A percentile compares a stretch with the other conserved stretches of the same genome.
phyloP scores from a whole-genome alignment of 768 basidiomycete genomes.

The Pulveroboletus sp. region DNA sequence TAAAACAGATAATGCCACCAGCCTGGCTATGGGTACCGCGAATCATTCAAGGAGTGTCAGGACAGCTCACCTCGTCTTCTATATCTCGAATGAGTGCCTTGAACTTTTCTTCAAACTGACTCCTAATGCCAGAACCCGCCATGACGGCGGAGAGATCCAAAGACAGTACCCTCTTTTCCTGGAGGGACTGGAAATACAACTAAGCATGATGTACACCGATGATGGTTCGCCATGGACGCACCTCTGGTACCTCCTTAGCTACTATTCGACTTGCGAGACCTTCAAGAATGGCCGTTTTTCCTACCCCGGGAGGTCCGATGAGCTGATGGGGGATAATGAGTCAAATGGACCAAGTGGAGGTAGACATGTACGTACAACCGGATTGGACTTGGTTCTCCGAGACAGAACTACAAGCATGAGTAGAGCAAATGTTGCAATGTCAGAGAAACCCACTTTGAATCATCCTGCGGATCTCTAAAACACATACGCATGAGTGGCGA shows the following conservation, averaged over 20 bases:
- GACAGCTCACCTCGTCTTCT: slow-evolving; percentile 57
- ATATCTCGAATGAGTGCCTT: slow-evolving; percentile 87
- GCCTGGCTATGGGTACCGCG: slow-evolving; percentile 35
- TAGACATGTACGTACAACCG: slow-evolving; percentile 52
- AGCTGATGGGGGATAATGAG: slow-evolving; percentile 38
- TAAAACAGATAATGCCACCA: slow-evolving; percentile 85
- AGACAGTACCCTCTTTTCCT: slow-evolving; percentile 82
- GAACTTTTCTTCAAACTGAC: slow-evolving; percentile 93
- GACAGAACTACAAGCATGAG: slow-evolving; percentile 56
- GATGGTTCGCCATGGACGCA: slow-evolving; percentile 25
- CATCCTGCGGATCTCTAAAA: slow-evolving; percentile 76
- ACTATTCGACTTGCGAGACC: slow-evolving; percentile 86
- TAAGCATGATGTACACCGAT: neutral
- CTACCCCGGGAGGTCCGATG: slow-evolving; percentile 84
- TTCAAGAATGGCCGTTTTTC: slow-evolving; percentile 90
- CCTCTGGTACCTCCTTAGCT: slow-evolving; percentile 87
- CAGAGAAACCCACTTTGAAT: slow-evolving; percentile 66
- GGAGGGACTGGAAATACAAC: slow-evolving; percentile 54
- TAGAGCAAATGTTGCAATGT: neutral
- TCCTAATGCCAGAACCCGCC: slow-evolving; percentile 87
- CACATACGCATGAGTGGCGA: neutral
- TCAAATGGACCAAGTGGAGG: neutral
- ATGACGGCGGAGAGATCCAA: slow-evolving; percentile 80
- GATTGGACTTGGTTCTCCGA: slow-evolving; percentile 87
- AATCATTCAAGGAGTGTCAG: slow-evolving; percentile 24